Conservation (phyloP, 176 grass and related monocot species). For the Canna indica region DNA sequence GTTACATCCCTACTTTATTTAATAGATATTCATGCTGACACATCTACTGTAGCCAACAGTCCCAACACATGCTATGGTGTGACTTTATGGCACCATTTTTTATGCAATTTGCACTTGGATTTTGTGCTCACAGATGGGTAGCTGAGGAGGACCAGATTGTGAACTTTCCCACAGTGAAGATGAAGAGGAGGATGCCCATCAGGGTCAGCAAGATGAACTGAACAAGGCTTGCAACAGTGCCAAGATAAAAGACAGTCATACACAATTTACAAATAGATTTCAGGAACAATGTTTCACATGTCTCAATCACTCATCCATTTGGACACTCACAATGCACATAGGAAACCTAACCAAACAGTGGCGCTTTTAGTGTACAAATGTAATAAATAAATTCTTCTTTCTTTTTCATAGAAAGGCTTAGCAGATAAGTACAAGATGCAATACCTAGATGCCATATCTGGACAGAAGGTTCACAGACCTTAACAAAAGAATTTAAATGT, state of each 20-base stretch:
- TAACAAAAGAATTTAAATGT: no score
- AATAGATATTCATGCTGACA: no score
- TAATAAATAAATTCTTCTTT: neutral
- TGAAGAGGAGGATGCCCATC: constrained; percentile 39
- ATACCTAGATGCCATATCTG: no score
- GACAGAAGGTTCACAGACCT: no score
- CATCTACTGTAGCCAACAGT: neutral
- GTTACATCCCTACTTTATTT: no score
- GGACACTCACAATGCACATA: neutral
- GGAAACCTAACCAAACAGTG: neutral
- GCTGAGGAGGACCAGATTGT: constrained; percentile 33
- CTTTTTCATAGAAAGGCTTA: no score
- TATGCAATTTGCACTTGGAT: neutral
- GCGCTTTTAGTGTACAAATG: neutral
- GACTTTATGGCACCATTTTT: neutral
- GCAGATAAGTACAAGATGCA: no score
- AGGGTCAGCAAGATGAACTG: constrained; percentile 1
- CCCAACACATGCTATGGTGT: neutral
- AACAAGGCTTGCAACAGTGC: neutral
- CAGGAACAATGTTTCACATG: neutral
- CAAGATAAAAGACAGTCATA: neutral
- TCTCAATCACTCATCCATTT: neutral
- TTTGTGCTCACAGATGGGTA: constrained; percentile 27
- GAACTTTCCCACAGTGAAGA: constrained; percentile 43
- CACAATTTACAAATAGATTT: neutral